Base-by-base conservation (phyloP, 441 rosid genomes). In the Isatis lusitanica region DNA sequence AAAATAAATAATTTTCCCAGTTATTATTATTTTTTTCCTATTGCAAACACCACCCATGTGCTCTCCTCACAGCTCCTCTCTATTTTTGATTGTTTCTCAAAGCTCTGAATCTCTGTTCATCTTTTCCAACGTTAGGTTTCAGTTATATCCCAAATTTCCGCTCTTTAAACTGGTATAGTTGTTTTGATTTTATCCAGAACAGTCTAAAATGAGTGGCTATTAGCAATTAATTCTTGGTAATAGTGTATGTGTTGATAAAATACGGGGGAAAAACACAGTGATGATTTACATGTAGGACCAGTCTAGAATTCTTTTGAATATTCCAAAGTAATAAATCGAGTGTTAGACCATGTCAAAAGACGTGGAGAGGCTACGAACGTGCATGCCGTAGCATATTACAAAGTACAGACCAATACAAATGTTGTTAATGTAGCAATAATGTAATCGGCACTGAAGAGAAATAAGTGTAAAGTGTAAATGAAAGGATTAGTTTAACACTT, bases 11-110 rank as follows among this genome's bases (percentile, higher is more conserved):
- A 9, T 6, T 1, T 33, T 63, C 35, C 21, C 30, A 26, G 48
- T 70, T 59, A 21, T 35, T 47, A 42, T 9, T 15, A 21, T 48
- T 48, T 9, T 21, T 44, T 52, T 24, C 4, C 6, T 47, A 65
- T 33, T 48, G 73, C 72, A 57, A 5, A 65, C 28, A 56, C 70
- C 63, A 55, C 7, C 64, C 77, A 73, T 73, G 77, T 73, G 77
- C 66, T 13, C 58, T 72, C 31, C 53, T 28, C 3, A n/a, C n/a
- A n/a, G n/a, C n/a, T n/a, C n/a, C n/a, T n/a, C n/a, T 26, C 33
- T 4, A 15, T 17, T 35, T 39, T 48, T n/a, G 30, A 58, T 13
- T 38, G 1, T 66, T 50, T 36, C 55, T 30, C 30, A 66, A 31
- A 66, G 6, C 17, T 48, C 61, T 58, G 9, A 30, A 48, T 55